Evolutionary conservation across 2,329 filamentous ascomycete species (phyloP).

Genomic region (Penicillium frequentans): DNA sequence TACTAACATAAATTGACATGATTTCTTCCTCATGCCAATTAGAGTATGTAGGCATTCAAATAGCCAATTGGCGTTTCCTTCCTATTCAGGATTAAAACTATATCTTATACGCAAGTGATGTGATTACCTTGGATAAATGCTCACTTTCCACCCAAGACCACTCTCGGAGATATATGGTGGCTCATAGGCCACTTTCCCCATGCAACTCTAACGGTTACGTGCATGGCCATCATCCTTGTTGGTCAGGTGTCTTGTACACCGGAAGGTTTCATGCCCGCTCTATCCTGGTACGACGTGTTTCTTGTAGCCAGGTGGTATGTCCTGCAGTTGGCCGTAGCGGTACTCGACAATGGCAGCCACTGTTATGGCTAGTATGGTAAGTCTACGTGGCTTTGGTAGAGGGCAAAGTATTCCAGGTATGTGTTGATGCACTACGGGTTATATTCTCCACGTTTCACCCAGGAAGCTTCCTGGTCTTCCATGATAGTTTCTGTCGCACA

Average conservation of each 20-base stretch:
- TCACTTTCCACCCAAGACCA: not conserved
- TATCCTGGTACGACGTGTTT: constrained; percentile 1
- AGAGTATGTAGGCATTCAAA: no score
- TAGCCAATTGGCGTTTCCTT: no score
- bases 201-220: not conserved
- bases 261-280: not conserved
- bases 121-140: not conserved
- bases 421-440: no score
- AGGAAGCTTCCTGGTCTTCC: not conserved
- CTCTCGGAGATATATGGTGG: not conserved
- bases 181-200: not conserved
- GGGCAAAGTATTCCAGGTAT: not conserved
- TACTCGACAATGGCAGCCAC: not conserved
- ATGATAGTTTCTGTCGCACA: not conserved
- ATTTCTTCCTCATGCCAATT: no score
- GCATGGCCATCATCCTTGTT: not conserved
- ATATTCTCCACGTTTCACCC: not conserved
- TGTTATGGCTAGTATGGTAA: not conserved
- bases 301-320: not conserved
- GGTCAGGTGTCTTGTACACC: not conserved
- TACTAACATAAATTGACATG: not conserved
- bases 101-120: not conserved
- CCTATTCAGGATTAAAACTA: not conserved
- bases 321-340: not conserved
- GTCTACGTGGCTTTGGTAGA: not conserved